These are phyloP conservation scores for Rhodotorula graminis DNA, from an alignment of 768 basidiomycete species.

Conservation along the genomic window DNA sequence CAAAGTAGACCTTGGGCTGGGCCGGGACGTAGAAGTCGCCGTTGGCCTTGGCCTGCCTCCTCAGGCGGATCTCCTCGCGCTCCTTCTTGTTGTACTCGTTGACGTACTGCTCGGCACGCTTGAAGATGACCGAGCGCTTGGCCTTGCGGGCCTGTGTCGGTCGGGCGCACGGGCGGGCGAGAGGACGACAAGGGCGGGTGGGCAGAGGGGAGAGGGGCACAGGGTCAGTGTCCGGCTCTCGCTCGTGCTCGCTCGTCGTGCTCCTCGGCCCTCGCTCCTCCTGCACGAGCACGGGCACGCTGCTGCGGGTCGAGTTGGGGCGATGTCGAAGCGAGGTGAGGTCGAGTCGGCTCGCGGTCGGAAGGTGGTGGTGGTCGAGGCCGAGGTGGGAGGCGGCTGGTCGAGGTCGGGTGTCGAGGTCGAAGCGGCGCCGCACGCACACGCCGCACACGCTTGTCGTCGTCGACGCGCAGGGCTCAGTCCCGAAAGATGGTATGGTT, in stretches of 20 bases:
- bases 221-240: background rate
- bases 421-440: background rate
- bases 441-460: background rate
- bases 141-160: conserved; percentile 73
- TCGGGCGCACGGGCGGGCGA: too few relatives aligned
- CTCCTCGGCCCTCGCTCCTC: background rate
- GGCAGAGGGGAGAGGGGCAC: background rate
- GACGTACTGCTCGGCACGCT: conserved; percentile 95
- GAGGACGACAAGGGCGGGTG: too few relatives aligned
- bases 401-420: too few relatives aligned
- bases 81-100: conserved; percentile 92
- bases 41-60: conserved; percentile 80
- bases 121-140: conserved; percentile 96
- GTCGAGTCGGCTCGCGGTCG: too few relatives aligned
- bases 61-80: conserved; percentile 92
- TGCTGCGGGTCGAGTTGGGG: background rate
- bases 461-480: conserved; percentile 46
- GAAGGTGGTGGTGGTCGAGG: too few relatives aligned
- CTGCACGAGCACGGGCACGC: background rate
- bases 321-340: background rate
- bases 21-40: conserved; percentile 98
- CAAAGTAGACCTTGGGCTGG: conserved; percentile 95
- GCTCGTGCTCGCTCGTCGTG: too few relatives aligned
- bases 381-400: too few relatives aligned
- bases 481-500: conserved; percentile 49